These are phyloP conservation scores for Leishmania martiniquensis DNA, from an alignment of 208 protist genomes.

Conservation along the genomic window DNA sequence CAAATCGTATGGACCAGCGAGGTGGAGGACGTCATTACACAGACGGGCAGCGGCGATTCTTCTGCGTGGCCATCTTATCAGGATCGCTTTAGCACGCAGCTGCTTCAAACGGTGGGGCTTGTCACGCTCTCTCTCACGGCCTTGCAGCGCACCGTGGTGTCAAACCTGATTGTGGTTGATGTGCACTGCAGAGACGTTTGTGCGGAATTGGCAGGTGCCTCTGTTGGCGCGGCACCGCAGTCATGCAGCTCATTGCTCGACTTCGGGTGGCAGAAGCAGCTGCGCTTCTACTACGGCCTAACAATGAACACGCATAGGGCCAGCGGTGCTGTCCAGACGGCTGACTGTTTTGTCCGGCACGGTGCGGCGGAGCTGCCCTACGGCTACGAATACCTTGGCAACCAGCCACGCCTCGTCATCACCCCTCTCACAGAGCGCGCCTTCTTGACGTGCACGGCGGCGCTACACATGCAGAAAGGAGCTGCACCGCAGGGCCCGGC, in stretches of 20 bases:
- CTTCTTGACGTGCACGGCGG: constrained; percentile 93
- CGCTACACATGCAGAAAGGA: constrained; percentile 92
- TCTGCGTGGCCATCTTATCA: constrained; percentile 69
- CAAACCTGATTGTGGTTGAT: constrained; percentile 94
- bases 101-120: constrained; percentile 88
- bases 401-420: constrained; percentile 94
- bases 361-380: constrained; percentile 86
- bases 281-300: constrained; percentile 92
- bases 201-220: constrained; percentile 53
- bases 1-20: constrained; percentile 94
- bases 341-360: constrained; percentile 83
- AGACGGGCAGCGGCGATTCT: constrained; percentile 18
- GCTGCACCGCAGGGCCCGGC: constrained; percentile 94
- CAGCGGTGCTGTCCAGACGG: constrained; percentile 14
- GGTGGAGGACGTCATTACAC: constrained; percentile 77
- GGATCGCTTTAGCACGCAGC: constrained; percentile 71
- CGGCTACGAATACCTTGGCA: constrained; percentile 97
- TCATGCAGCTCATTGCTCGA: constrained; percentile 61
- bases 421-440: constrained; percentile 96
- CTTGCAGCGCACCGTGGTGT: constrained; percentile 89
- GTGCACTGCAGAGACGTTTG: constrained; percentile 95
- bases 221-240: background rate
- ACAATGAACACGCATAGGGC: constrained; percentile 23
- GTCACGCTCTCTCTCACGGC: constrained; percentile 82
- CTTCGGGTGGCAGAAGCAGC: constrained; percentile 95